Evolutionary conservation across 2,329 filamentous ascomycete genomes (phyloP).

Genomic region (Cladosporium sp.): DNA sequence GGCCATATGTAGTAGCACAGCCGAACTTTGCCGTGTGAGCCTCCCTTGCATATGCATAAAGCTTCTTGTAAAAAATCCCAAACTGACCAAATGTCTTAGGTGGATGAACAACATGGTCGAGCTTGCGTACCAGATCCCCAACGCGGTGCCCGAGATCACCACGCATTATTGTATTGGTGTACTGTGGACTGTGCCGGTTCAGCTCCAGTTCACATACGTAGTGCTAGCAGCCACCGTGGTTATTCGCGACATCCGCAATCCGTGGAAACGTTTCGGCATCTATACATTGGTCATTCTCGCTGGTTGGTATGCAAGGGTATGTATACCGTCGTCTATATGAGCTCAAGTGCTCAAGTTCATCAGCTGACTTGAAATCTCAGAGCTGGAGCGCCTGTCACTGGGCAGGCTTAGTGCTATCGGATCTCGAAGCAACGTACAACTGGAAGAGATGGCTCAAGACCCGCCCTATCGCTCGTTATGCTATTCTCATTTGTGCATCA

Average conservation of each 20-base stretch:
- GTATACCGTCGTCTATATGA: background rate
- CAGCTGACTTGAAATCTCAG: background rate
- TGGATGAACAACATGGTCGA: constrained; percentile 44
- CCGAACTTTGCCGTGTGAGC: constrained; percentile 34
- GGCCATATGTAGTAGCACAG: constrained; percentile 42
- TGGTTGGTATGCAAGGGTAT: constrained; percentile 39
- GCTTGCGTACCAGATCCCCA: constrained; percentile 45
- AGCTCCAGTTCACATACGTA: constrained; percentile 46
- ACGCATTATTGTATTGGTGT: constrained; percentile 49
- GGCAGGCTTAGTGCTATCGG: constrained; percentile 40
- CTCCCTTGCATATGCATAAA: background rate
- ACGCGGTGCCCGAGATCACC: constrained; percentile 45
- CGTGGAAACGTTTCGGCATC: constrained; percentile 45
- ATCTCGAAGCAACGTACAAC: constrained; percentile 44
- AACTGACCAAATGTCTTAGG: background rate
- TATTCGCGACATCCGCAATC: constrained; percentile 42
- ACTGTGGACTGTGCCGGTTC: constrained; percentile 48
- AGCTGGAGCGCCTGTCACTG: constrained; percentile 45
- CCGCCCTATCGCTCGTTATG: constrained; percentile 33
- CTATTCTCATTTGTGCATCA: constrained; percentile 26
- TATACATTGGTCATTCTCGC: constrained; percentile 41
- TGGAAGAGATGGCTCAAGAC: constrained; percentile 36
- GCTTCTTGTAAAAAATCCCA: too few species aligned
- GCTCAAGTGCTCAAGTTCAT: background rate
- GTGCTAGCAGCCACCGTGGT: constrained; percentile 41